These are phyloP conservation scores for Cyathus striatus DNA, from an alignment of 768 basidiomycete species.

Conservation along the genomic window DNA sequence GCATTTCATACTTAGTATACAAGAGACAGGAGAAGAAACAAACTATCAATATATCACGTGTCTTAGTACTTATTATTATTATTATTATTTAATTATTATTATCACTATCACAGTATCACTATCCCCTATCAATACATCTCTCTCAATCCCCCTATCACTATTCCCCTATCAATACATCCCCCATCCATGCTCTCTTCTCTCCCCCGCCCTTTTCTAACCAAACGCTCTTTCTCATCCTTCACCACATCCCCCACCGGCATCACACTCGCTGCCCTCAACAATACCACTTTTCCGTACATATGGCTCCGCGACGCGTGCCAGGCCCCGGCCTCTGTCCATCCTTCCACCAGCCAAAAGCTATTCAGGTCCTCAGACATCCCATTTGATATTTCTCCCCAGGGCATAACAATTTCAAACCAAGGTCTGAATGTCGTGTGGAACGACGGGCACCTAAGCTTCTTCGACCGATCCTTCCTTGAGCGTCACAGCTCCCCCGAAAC, in stretches of 20 bases:
- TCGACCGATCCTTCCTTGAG: conserved; percentile 40
- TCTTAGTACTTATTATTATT: too few species aligned
- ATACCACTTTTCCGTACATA: conserved; percentile 51
- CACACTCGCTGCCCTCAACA: conserved; percentile 33
- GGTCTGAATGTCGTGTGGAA: conserved; percentile 39
- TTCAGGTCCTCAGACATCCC: conserved; percentile 66
- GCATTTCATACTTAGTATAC: too few species aligned
- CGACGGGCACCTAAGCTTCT: conserved; percentile 58
- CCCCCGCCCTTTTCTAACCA: background rate
- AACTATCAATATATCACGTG: too few species aligned
- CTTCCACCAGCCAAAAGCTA: conserved; percentile 73
- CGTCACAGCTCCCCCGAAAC: conserved; percentile 34
- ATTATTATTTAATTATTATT: too few species aligned
- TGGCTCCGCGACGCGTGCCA: conserved; percentile 88
- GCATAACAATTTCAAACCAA: conserved; percentile 32
- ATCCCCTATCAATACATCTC: too few species aligned
- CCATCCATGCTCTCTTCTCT: background rate
- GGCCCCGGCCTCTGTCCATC: conserved; percentile 69
- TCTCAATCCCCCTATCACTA: too few species aligned
- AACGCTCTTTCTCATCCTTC: conserved; percentile 4
- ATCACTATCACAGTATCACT: too few species aligned
- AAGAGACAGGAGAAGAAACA: too few species aligned
- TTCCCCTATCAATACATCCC: too few species aligned
- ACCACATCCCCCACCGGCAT: conserved; percentile 17
- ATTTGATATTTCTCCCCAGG: conserved; percentile 40